A percentile compares a stretch with the other conserved stretches of the same genome.
Evolutionary conservation across 345 rosid species (phyloP).

Genomic region (Populus davidiana): DNA sequence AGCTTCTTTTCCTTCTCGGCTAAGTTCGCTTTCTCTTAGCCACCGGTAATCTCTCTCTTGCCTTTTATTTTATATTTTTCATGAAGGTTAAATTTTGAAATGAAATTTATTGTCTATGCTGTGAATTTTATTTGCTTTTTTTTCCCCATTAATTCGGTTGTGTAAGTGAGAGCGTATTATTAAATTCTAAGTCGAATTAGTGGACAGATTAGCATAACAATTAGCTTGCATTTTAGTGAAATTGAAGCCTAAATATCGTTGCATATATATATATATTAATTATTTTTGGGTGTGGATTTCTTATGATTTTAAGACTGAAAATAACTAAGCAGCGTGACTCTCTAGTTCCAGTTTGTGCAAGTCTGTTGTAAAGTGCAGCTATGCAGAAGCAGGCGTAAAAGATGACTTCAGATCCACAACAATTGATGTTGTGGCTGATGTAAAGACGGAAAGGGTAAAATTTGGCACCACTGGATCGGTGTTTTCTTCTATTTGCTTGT

Average conservation of each 20-base stretch:
- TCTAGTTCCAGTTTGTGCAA: slow-evolving; percentile 45
- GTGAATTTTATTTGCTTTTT: no score
- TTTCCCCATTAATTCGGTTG: no score
- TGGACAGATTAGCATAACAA: not conserved
- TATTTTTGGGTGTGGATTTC: not conserved
- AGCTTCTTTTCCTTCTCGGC: slow-evolving; percentile 21
- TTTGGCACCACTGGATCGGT: not conserved
- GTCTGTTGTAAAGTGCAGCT: slow-evolving; percentile 58
- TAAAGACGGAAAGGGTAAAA: slow-evolving; percentile 71
- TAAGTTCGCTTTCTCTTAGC: slow-evolving; percentile 16
- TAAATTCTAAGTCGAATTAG: not conserved
- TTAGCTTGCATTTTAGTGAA: not conserved
- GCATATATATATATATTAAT: not conserved
- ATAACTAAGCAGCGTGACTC: not conserved
- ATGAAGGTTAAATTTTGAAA: not conserved
- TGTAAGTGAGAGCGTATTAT: no score
- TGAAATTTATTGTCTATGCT: not conserved
- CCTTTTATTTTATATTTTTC: not conserved
- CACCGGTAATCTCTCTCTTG: slow-evolving; percentile 21
- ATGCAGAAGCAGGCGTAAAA: slow-evolving; percentile 44
- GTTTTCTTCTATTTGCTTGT: not conserved
- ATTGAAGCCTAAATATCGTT: not conserved
- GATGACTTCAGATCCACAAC: slow-evolving; percentile 47
- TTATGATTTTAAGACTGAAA: no score
- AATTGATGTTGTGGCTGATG: slow-evolving; percentile 77